These are phyloP conservation scores for Iberis pinnata DNA, from an alignment of 345 rosid genomes.

Conservation along the genomic window DNA sequence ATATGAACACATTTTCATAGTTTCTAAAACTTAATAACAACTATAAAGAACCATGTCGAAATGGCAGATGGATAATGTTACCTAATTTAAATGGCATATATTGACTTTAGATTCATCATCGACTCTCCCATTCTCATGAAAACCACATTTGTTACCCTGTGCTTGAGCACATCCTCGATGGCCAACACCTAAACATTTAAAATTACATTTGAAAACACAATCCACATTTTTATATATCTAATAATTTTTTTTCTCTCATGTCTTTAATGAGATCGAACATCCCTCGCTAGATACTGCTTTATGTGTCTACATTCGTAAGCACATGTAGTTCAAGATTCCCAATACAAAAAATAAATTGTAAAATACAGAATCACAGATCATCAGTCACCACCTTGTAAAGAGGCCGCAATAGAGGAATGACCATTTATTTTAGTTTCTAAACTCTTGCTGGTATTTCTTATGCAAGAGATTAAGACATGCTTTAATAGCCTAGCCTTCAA, in stretches of 20 bases:
- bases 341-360: too few relatives aligned
- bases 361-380: too few relatives aligned
- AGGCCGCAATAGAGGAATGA: too few relatives aligned
- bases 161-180: conserved; percentile 79
- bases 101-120: conserved; percentile 86
- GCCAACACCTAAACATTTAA: conserved; percentile 60
- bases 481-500: too few relatives aligned
- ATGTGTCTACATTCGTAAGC: neutral
- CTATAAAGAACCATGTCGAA: conserved; percentile 2
- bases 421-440: too few relatives aligned
- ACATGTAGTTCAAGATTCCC: too few relatives aligned
- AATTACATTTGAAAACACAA: conserved; percentile 10
- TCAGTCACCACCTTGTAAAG: too few relatives aligned
- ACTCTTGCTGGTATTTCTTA: too few relatives aligned
- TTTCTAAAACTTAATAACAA: neutral
- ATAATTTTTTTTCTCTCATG: neutral
- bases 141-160: conserved; percentile 89
- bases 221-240: neutral
- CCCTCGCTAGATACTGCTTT: neutral
- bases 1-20: neutral
- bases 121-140: conserved; percentile 99
- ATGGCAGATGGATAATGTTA: conserved; percentile 13
- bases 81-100: conserved; percentile 91
- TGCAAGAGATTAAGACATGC: too few relatives aligned
- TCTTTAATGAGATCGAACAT: neutral